Evolutionary conservation across 1,139 yeast species (phyloP), one percentile per base, ranked within the genome.

Genomic region (Magnusiomyces fungicola): DNA sequence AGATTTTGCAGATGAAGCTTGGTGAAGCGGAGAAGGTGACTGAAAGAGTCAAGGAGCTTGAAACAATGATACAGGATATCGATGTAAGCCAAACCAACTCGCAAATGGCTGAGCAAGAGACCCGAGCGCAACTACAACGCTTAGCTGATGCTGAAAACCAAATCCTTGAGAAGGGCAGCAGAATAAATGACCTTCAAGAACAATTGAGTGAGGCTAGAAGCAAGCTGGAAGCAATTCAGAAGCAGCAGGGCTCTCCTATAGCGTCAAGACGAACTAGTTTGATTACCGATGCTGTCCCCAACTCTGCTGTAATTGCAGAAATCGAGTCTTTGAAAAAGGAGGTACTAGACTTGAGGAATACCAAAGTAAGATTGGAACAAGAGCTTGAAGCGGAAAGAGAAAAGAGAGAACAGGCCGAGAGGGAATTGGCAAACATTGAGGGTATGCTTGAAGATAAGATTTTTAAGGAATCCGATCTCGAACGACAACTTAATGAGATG

Each of bases 71-170:
- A 14, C 49, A 56, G 16, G 52, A 52, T n/a, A 50, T 63, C 44
- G 64, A 62, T 25, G 47, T 51, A 18, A 62, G 58, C 1, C 53
- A 58, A 32, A 45, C 51, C 16, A 18, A n/a, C 9, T 14, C 24
- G 10, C 58, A 57, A 45, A 49, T 50, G 44, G 52, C 61, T 18
- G 65, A 63, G 25, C 56, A 56, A 45, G 58, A 60, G 16, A 60
- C 64, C 16, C 52, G 54, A 27, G 58, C 59, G 14, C 61, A 58
- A 50, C 54, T 62, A 34, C 50, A 56, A 2, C 48, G 55, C 44
- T 53, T 62, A 40, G 67, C 67, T 1, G 69, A 64, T 41, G 55
- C 63, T 22, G 68, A 67, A 42, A 66, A 66, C 47, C 49, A 56
- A 40, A 55, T 66, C 12, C 56, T 59, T 22, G 68, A 64, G 44